Evolutionary conservation across 768 basidiomycete species (phyloP).

Genomic region (Antrodiella citrinella): DNA sequence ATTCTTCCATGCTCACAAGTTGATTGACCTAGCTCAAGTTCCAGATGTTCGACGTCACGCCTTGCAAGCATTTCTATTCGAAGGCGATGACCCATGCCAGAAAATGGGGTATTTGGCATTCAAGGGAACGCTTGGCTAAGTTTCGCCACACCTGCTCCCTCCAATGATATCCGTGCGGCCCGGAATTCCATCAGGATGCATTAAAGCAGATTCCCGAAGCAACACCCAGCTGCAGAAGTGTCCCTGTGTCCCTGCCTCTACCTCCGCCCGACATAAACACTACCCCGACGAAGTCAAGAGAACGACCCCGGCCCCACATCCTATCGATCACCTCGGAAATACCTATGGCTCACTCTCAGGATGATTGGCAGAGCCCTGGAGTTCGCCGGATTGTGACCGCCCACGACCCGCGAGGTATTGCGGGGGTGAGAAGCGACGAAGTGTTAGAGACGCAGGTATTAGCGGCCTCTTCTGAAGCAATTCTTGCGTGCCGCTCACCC

Average conservation of each 20-base stretch:
- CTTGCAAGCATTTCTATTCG: background rate
- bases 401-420: conserved; percentile 35
- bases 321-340: background rate
- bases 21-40: background rate
- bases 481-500: too few relatives aligned
- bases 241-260: too few relatives aligned
- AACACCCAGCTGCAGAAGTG: too few relatives aligned
- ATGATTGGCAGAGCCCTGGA: conserved; percentile 17
- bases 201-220: too few relatives aligned
- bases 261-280: too few relatives aligned
- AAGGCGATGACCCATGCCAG: background rate
- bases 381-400: conserved; percentile 45
- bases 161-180: background rate
- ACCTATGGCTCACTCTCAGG: background rate
- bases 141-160: background rate
- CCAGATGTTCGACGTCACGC: background rate
- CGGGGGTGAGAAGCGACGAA: conserved; percentile 31
- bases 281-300: too few relatives aligned
- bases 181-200: background rate
- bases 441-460: conserved; percentile 18
- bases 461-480: too few relatives aligned
- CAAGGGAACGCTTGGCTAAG: background rate
- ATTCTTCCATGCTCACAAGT: background rate
- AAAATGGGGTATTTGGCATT: background rate
- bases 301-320: background rate